Evolutionary conservation across 1,284 basidiomycete genomes (phyloP).

Genomic region (Rhodotorula sp.): DNA sequence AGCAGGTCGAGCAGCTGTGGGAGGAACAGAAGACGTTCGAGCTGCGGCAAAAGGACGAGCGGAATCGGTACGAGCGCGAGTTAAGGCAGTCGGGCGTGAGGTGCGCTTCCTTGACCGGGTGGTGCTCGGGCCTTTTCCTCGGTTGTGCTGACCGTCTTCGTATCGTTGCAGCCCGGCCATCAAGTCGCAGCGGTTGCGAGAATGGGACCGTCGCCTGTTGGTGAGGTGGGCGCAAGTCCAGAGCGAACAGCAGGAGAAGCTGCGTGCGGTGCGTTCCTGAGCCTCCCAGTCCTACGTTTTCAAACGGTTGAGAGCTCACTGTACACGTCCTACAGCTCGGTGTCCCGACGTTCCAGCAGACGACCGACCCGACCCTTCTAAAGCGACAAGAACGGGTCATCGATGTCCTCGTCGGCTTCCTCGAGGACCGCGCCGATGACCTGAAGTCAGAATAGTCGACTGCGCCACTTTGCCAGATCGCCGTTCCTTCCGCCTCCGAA

Average conservation of each 20-base stretch:
- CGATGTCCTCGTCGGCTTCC: conserved; percentile 33
- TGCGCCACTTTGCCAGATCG: too few species aligned
- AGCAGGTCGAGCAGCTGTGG: conserved; percentile 18
- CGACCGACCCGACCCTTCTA: conserved; percentile 22
- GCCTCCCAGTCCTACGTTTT: background rate
- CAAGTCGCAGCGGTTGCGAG: conserved; percentile 9
- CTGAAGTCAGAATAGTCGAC: too few species aligned
- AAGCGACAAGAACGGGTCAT: conserved; percentile 36
- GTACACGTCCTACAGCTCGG: conserved; percentile 10
- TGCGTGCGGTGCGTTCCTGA: conserved; percentile 5
- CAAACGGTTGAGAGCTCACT: background rate
- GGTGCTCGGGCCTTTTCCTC: background rate
- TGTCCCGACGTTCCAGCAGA: conserved; percentile 30
- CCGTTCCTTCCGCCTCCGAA: too few species aligned
- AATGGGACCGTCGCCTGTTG: conserved; percentile 24
- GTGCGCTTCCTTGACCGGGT: background rate
- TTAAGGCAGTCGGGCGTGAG: background rate
- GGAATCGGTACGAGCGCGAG: conserved; percentile 20
- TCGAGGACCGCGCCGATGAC: conserved; percentile 25
- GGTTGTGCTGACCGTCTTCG: background rate
- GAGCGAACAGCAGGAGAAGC: conserved; percentile 21
- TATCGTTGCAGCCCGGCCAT: background rate
- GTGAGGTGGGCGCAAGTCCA: conserved; percentile 21
- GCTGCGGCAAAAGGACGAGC: conserved; percentile 26
- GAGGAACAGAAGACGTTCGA: conserved; percentile 32